Percentiles rank a stretch among this genome's conserved stretches.
These are phyloP conservation scores for Porcisia hertigi DNA, from an alignment of 208 protist genomes.

Conservation along the genomic window DNA sequence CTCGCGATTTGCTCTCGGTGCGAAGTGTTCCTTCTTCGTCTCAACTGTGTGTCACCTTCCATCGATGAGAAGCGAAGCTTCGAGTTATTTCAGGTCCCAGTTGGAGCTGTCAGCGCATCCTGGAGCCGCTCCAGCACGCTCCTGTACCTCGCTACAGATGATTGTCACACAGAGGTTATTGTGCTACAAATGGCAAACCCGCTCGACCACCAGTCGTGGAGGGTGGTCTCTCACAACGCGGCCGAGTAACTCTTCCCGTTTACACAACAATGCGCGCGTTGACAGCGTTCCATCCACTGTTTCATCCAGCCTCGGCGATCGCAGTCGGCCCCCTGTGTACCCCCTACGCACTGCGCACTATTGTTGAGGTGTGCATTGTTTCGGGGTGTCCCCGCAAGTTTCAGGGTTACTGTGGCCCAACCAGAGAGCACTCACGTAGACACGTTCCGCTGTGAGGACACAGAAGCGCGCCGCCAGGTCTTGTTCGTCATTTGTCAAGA, in stretches of 20 bases:
- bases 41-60: conserved; percentile 82
- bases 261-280: neutral
- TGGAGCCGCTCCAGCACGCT: conserved; percentile 81
- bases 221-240: conserved; percentile 39
- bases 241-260: conserved; percentile 9
- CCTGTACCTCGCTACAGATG: conserved; percentile 77
- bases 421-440: neutral
- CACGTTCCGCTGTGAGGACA: neutral
- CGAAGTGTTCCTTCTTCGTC: conserved; percentile 74
- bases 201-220: conserved; percentile 80
- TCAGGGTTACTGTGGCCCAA: neutral
- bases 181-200: conserved; percentile 81
- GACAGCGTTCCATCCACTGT: neutral
- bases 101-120: conserved; percentile 75
- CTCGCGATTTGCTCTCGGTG: conserved; percentile 76
- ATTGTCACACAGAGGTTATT: conserved; percentile 40
- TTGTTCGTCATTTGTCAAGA: neutral
- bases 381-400: neutral
- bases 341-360: neutral
- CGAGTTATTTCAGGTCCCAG: conserved; percentile 62
- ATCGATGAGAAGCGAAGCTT: conserved; percentile 46
- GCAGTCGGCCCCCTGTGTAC: neutral
- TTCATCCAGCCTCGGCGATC: neutral
- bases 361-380: neutral
- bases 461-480: neutral